Evolutionary conservation across 768 basidiomycete species (phyloP), one percentile per base, ranked within the genome.

Genomic region (Lentinus brumalis): DNA sequence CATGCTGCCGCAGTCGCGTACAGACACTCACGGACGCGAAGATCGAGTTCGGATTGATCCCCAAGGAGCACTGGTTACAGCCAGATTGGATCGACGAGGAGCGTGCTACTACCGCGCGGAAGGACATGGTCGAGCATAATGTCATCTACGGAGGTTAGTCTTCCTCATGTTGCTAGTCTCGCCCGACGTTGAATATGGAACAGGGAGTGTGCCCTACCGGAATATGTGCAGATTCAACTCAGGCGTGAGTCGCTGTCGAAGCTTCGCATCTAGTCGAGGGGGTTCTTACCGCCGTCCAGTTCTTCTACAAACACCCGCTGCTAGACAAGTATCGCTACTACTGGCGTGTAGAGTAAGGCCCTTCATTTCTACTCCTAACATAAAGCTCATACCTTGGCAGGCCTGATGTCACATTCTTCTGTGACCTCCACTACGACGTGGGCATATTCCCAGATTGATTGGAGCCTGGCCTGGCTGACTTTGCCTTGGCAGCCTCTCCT

Each of bases 171-270:
- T 67, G 73, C 44, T 38, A 16, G 41, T 26, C 21, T 7, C 21
- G 5, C 26, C 12, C 47, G 26, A 21, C 26, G 42, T 53, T n/a
- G 51, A 46, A 16, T 41, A 4, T n/a, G 39, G n/a, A 57, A n/a
- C 64, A 90, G 89, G 86, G 56, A 91, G 89, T 68, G 83, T 91
- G 26, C 78, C 89, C 18, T 96, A 97, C 70, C 86, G 95, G 42
- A 94, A 96, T 67, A 96, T 97, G 96, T 97, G 96, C 74, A 86
- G 96, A 11, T 98, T 88, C 76, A 94, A 96, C 75, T 94, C 92
- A 50, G 94, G 92, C 35, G 92, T 93, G 74, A 65, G 86, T 77
- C 35, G 6, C 10, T 51, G 18, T 30, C 26, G 5, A 26, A 26
- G 21, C 21, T 26, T 26, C 21, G 21, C 21, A 26, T 26, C 21